Base-by-base conservation (phyloP, 2,329 filamentous ascomycete species). In the Fusarium sp. region DNA sequence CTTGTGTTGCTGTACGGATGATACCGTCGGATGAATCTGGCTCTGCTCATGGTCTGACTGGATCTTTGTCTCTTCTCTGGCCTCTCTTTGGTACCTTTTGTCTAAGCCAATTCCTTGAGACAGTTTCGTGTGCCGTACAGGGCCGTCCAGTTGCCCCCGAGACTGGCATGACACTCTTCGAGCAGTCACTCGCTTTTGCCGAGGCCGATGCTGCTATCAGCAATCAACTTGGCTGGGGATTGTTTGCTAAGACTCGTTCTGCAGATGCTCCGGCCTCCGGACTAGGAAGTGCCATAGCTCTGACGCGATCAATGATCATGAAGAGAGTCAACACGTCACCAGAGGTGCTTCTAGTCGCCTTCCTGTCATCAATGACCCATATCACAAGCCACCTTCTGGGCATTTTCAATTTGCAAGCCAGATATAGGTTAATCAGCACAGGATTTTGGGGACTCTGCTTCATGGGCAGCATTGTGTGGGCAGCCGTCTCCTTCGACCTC, bases 111-210 rank as follows among this genome's bases (percentile, higher is more conserved):
- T 95, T 98, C 72, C 82, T 97, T 21, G 96, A 98, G 79, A 96
- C 93, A 0, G 82, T 98, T 11, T 91, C 92, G 6, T 97, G 94
- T 78, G 93, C 95, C 11, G 86, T 98, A 8, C 94, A 97, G 78
- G 95, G 95, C 33, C 89, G 92, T 4, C 87, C 89, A 4, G 88
- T 93, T 1, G 88, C 92, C 67, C 91, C 93, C 1, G 96, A 98
- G 80, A 97, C 94, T 2, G 94, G 94, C 19, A 97, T 98, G 93
- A 97, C 94, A 0, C 87, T 98, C 3, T 97, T 98, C 74, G 96
- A 99, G 77, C 94, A 98, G 76, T 98, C 94, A 0, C 84, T 99
- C 10, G 95, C 95, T 4, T 99, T 98, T 81, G 94, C 95, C 13
- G 96, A 99, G 79, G 95, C 95, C 10, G 96, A 99, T 78, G 91